phyloP scores from a whole-genome alignment of 352 stramenopile genomes.

The Pythium angustatum region DNA sequence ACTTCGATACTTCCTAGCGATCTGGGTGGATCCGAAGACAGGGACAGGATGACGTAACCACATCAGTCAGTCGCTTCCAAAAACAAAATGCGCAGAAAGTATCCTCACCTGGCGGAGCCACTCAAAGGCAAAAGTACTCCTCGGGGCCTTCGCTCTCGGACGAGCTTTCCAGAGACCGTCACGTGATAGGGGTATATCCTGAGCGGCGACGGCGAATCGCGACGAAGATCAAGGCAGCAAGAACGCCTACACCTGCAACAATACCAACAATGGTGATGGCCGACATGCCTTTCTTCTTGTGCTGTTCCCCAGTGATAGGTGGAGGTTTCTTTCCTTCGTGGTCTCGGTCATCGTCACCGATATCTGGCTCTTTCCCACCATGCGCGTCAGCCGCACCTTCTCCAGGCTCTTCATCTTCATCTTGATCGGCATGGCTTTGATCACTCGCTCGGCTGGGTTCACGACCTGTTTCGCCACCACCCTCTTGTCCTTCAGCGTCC shows the following conservation, averaged over 20 bases:
- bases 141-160: constrained; percentile 2
- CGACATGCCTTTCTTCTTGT: constrained; percentile 23
- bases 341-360: constrained; percentile 29
- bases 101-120: neutral
- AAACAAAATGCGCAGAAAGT: neutral
- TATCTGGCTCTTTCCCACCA: constrained; percentile 20
- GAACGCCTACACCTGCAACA: constrained; percentile 44
- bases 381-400: neutral
- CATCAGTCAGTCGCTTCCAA: too few relatives aligned
- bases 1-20: too few relatives aligned
- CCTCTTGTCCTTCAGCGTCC: neutral
- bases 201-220: constrained; percentile 42
- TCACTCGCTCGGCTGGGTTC: neutral
- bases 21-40: neutral
- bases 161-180: constrained; percentile 8
- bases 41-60: neutral
- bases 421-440: neutral
- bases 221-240: constrained; percentile 41
- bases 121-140: constrained; percentile 23
- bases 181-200: constrained; percentile 56
- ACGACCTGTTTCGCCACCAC: neutral
- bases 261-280: constrained; percentile 44
- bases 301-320: constrained; percentile 16
- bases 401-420: constrained; percentile 8
- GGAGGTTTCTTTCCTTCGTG: constrained; percentile 20